A percentile compares a stretch with the other conserved stretches of the same genome.
phyloP scores from a whole-genome alignment of 2,329 filamentous ascomycete species.

The Aspergillus texensis region DNA sequence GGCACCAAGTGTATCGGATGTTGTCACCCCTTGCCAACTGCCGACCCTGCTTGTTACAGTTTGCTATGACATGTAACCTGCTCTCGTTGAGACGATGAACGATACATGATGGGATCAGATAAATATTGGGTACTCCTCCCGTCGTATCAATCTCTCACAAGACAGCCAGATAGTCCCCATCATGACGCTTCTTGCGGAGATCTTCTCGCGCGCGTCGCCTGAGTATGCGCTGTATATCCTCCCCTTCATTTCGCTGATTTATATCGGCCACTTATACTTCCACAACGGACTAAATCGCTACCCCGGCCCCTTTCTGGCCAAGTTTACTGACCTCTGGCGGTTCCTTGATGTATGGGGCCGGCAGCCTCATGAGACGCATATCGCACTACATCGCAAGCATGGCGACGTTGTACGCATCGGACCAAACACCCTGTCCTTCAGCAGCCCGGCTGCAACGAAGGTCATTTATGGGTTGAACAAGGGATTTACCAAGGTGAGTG shows the following conservation, averaged over 20 bases:
- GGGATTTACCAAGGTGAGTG: slow-evolving; percentile 70
- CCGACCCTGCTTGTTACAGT: neutral
- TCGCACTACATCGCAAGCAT: slow-evolving; percentile 68
- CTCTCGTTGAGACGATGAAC: neutral
- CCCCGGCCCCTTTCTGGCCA: slow-evolving; percentile 71
- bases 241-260: neutral
- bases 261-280: slow-evolving; percentile 34
- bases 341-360: slow-evolving; percentile 68
- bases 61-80: neutral
- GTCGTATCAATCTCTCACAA: neutral
- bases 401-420: slow-evolving; percentile 75
- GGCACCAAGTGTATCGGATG: neutral
- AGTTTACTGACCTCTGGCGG: slow-evolving; percentile 72
- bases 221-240: neutral
- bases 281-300: slow-evolving; percentile 32
- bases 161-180: neutral
- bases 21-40: neutral
- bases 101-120: neutral
- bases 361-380: slow-evolving; percentile 68
- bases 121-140: neutral
- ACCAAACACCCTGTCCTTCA: slow-evolving; percentile 72
- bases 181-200: neutral
- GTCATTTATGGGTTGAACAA: slow-evolving; percentile 83
- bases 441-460: slow-evolving; percentile 72
- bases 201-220: neutral